phyloP scores from a whole-genome alignment of 371 early-diverging fungal genomes.

The Mortierella sp. region DNA sequence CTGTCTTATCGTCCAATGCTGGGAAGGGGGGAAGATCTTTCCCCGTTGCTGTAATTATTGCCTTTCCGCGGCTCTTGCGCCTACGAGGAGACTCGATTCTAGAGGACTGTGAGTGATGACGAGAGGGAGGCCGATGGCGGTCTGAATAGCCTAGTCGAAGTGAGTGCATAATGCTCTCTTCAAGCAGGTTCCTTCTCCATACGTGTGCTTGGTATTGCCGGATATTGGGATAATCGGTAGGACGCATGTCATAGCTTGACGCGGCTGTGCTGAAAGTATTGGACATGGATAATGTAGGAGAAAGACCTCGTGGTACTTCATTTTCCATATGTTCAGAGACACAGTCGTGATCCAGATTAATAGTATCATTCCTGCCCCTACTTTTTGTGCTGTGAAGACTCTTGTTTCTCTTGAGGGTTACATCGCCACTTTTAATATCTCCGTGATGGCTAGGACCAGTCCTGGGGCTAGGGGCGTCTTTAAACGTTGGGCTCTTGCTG shows the following conservation, averaged over 20 bases:
- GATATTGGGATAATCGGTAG: conserved; percentile 29
- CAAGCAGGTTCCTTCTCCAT: conserved; percentile 49
- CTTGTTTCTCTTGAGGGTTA: conserved; percentile 25
- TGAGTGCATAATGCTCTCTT: conserved; percentile 56
- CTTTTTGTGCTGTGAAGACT: conserved; percentile 19
- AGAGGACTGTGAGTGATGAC: conserved; percentile 19
- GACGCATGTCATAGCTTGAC: conserved; percentile 34
- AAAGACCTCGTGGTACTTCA: conserved; percentile 45
- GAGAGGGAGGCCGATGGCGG: conserved; percentile 33
- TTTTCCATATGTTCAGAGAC: conserved; percentile 38
- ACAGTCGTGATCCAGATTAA: neutral
- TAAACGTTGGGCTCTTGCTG: neutral
- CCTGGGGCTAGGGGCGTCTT: neutral
- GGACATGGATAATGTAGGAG: conserved; percentile 43
- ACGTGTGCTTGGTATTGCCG: conserved; percentile 46
- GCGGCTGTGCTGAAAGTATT: conserved; percentile 37
- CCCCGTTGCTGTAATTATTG: conserved; percentile 31
- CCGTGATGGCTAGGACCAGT: no score
- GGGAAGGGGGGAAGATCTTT: conserved; percentile 13
- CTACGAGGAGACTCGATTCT: conserved; percentile 24
- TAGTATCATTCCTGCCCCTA: neutral
- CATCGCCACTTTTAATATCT: conserved; percentile 3
- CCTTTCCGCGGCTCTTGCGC: conserved; percentile 36
- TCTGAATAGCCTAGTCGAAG: conserved; percentile 49
- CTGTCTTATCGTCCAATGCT: neutral